These are phyloP conservation scores for Cydonia oblonga DNA, from an alignment of 331 rosid species.

Conservation along the genomic window DNA sequence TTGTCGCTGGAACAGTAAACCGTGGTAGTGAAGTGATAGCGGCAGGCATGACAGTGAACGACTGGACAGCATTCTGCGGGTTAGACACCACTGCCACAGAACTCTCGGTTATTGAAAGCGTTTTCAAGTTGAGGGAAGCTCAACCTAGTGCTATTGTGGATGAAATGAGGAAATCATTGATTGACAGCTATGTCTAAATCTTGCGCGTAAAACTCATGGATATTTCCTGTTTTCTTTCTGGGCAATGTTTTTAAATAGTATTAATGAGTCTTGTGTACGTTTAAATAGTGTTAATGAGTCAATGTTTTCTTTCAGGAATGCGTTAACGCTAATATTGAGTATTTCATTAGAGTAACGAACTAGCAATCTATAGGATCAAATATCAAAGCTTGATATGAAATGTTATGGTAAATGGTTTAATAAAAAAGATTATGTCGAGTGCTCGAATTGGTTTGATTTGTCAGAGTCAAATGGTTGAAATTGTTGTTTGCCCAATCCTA, in stretches of 20 bases:
- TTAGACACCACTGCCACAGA: constrained; percentile 86
- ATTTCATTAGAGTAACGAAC: no score
- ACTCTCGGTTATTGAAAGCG: constrained; percentile 67
- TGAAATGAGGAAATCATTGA: constrained; percentile 78
- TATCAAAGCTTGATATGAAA: no score
- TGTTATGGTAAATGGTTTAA: no score
- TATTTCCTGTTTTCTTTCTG: neutral
- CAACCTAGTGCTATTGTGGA: constrained; percentile 70
- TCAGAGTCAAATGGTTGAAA: no score
- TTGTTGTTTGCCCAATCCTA: no score
- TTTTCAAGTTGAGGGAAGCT: constrained; percentile 82
- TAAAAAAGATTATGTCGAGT: no score
- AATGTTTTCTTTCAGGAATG: no score
- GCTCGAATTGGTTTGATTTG: no score
- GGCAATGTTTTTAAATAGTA: neutral
- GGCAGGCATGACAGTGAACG: constrained; percentile 72
- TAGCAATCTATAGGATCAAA: no score
- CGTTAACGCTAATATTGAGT: no score
- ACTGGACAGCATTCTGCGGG: constrained; percentile 89
- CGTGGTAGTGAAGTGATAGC: constrained; percentile 78
- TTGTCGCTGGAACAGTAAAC: constrained; percentile 76
- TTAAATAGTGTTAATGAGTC: no score
- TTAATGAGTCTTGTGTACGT: no score
- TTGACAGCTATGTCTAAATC: constrained; percentile 55
- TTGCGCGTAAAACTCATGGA: neutral